Percentiles rank a stretch among this genome's conserved stretches.
phyloP scores from a whole-genome alignment of 2,329 filamentous ascomycete genomes.

The Apiospora sp. region DNA sequence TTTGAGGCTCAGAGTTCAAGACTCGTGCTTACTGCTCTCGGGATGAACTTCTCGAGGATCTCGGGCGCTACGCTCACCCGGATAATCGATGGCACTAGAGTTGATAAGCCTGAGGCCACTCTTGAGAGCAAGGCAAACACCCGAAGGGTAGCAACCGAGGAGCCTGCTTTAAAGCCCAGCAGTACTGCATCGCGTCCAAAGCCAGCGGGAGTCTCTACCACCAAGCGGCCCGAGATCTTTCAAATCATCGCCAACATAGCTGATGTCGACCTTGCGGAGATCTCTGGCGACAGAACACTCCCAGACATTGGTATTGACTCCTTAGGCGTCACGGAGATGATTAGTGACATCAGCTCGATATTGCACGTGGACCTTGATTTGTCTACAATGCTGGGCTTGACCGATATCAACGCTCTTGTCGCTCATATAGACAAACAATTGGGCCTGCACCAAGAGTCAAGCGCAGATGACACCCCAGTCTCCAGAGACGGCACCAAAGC shows the following conservation, averaged over 20 bases:
- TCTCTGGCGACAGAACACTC: conserved; percentile 24
- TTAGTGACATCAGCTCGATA: conserved; percentile 30
- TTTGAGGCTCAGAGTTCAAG: conserved; percentile 27
- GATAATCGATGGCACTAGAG: not conserved
- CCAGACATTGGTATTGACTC: conserved; percentile 35
- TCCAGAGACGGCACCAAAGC: not conserved
- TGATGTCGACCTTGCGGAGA: conserved; percentile 31
- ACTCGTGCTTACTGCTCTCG: not conserved
- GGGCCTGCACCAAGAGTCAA: not conserved
- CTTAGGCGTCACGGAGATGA: conserved; percentile 31
- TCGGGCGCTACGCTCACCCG: not conserved
- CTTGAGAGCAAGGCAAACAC: fast-evolving
- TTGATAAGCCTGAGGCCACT: not conserved
- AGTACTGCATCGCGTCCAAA: fast-evolving
- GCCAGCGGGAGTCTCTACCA: no score
- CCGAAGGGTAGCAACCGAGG: not conserved
- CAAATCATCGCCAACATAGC: conserved; percentile 33
- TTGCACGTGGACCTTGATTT: conserved; percentile 31
- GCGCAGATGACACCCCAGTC: not conserved
- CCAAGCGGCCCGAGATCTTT: conserved; percentile 26
- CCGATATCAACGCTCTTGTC: conserved; percentile 27
- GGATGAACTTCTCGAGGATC: not conserved
- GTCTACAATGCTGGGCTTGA: conserved; percentile 31
- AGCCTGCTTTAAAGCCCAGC: not conserved
- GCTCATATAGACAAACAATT: conserved; percentile 29